A percentile compares a stretch with the other conserved stretches of the same genome.
Conservation (phyloP, 2,329 filamentous ascomycete species). For the Talaromyces piceae region DNA sequence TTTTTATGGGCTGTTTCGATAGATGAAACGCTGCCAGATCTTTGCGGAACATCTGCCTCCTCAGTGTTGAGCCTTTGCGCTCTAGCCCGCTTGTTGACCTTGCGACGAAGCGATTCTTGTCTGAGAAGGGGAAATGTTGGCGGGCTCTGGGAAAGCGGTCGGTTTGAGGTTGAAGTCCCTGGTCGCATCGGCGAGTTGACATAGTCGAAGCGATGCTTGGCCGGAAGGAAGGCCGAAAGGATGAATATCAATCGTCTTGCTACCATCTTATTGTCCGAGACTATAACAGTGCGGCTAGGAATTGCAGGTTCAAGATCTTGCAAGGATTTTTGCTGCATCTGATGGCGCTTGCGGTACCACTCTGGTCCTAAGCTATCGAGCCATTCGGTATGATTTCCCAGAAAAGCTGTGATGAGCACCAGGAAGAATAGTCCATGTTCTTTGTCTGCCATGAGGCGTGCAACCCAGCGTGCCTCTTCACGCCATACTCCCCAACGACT, state of each 20-base stretch:
- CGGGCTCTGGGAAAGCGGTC: constrained; percentile 47
- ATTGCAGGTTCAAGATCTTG: constrained; percentile 42
- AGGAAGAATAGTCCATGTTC: constrained; percentile 55
- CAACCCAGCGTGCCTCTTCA: constrained; percentile 52
- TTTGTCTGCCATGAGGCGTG: constrained; percentile 47
- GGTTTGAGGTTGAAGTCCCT: constrained; percentile 38
- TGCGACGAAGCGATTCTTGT: constrained; percentile 47
- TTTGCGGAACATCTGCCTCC: constrained; percentile 25
- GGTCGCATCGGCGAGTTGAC: constrained; percentile 33
- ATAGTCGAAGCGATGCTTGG: constrained; percentile 35
- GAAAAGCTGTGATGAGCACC: constrained; percentile 51
- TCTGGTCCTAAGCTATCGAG: constrained; percentile 48
- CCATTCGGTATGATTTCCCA: constrained; percentile 56
- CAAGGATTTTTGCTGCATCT: constrained; percentile 43
- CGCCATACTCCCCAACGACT: constrained; percentile 55
- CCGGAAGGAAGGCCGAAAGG: constrained; percentile 50
- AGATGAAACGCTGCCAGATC: constrained; percentile 40
- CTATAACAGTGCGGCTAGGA: constrained; percentile 48
- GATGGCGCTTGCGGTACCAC: constrained; percentile 47
- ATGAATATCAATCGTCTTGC: constrained; percentile 52
- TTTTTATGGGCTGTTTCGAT: constrained; percentile 32
- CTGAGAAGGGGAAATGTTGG: constrained; percentile 43
- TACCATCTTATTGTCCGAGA: constrained; percentile 53
- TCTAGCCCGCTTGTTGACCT: constrained; percentile 45
- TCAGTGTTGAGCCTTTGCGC: constrained; percentile 37